A percentile compares a stretch with the other conserved stretches of the same genome.
These are phyloP conservation scores for Globisporangium okanoganense DNA, from an alignment of 352 stramenopile genomes.

Conservation along the genomic window DNA sequence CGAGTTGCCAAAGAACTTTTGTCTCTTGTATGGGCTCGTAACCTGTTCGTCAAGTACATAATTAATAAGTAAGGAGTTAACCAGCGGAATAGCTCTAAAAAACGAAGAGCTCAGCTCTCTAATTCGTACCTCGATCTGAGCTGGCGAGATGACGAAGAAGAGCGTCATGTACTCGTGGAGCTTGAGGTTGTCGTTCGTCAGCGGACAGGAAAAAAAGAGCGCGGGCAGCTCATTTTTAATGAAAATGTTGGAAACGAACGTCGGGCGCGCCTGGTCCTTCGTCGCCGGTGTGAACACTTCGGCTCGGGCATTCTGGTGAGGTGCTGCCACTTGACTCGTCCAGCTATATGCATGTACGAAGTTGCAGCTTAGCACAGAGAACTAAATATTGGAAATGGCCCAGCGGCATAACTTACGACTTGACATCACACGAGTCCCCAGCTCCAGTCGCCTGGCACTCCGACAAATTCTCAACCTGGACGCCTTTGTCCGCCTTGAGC, in stretches of 20 bases:
- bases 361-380: background rate
- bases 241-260: slow-evolving; percentile 9
- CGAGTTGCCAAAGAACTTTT: slow-evolving; percentile 73
- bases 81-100: background rate
- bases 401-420: slow-evolving; percentile 21
- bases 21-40: slow-evolving; percentile 31
- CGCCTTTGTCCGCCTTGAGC: slow-evolving; percentile 47
- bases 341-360: slow-evolving; percentile 23
- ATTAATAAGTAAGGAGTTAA: background rate
- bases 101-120: background rate
- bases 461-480: slow-evolving; percentile 35
- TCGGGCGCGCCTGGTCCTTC: slow-evolving; percentile 6
- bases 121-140: slow-evolving; percentile 35
- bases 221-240: slow-evolving; percentile 26
- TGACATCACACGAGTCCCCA: slow-evolving; percentile 34
- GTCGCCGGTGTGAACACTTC: slow-evolving; percentile 14
- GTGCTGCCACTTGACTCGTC: slow-evolving; percentile 24
- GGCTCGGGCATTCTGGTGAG: background rate
- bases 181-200: slow-evolving; percentile 25
- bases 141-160: slow-evolving; percentile 54
- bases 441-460: slow-evolving; percentile 32
- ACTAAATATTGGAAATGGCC: background rate
- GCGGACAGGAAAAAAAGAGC: slow-evolving; percentile 51
- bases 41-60: background rate
- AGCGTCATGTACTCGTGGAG: slow-evolving; percentile 61